A percentile compares a stretch with the other conserved stretches of the same genome.
phyloP scores from a whole-genome alignment of 176 grass and related monocot species.

The Poa pratensis region DNA sequence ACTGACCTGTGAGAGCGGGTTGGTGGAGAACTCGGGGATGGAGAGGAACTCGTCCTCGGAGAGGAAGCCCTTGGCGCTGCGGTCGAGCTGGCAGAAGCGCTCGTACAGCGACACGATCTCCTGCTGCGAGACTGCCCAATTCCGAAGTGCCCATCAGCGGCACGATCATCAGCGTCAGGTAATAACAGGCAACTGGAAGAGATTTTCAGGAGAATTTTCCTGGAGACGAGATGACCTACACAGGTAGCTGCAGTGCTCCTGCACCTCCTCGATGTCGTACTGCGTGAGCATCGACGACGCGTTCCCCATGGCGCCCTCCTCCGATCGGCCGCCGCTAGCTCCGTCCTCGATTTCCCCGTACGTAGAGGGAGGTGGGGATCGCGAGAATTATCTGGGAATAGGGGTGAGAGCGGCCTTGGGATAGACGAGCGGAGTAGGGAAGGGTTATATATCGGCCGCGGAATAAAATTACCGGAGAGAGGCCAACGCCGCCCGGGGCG shows the following conservation, averaged over 20 bases:
- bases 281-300: slow-evolving; percentile 86
- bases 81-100: slow-evolving; percentile 89
- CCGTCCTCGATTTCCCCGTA: too few species aligned
- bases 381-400: neutral
- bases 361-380: neutral
- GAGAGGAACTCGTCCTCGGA: slow-evolving; percentile 93
- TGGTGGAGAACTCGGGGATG: slow-evolving; percentile 91
- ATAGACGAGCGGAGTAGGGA: neutral
- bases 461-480: neutral
- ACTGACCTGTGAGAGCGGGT: slow-evolving; percentile 69
- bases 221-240: slow-evolving; percentile 29
- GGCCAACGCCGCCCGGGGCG: neutral
- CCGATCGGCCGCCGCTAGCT: neutral
- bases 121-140: slow-evolving; percentile 74
- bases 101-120: slow-evolving; percentile 95
- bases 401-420: neutral
- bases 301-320: slow-evolving; percentile 69
- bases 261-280: slow-evolving; percentile 86
- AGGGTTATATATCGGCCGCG: neutral
- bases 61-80: slow-evolving; percentile 89
- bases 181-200: too few species aligned
- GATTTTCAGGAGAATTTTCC: too few species aligned
- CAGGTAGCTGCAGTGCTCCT: slow-evolving; percentile 81
- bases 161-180: too few species aligned
- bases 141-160: too few species aligned